Conservation (phyloP, 495 filamentous ascomycete species). For the Oidiodendron maius region DNA sequence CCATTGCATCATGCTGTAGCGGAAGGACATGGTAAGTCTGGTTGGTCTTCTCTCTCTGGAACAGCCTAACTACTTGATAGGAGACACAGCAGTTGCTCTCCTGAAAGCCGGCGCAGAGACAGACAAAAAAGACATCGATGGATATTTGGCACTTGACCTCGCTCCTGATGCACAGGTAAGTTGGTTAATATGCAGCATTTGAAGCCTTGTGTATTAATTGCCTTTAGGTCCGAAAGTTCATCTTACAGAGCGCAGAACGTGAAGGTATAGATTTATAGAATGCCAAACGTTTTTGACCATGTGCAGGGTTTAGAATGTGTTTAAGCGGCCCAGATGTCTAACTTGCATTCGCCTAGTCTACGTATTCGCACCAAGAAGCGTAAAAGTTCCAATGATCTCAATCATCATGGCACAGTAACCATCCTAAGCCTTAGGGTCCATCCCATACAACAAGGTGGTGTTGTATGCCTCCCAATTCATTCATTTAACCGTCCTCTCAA, state of each 20-base stretch:
- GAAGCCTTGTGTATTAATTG: not conserved
- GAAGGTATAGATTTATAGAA: conserved; percentile 70
- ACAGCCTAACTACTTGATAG: conserved; percentile 1
- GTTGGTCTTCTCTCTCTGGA: not conserved
- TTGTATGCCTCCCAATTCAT: not conserved
- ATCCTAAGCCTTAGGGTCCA: no score
- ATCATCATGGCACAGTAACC: no score
- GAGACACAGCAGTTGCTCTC: conserved; percentile 76
- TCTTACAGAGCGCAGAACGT: conserved; percentile 71
- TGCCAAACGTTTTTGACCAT: no score
- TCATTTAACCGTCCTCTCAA: conserved; percentile 75
- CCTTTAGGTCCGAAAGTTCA: conserved; percentile 69
- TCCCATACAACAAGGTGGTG: not conserved
- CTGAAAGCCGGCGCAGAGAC: conserved; percentile 80
- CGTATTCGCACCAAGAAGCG: no score
- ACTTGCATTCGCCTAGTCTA: no score
- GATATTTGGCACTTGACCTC: conserved; percentile 63
- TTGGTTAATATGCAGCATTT: not conserved
- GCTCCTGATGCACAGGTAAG: conserved; percentile 74
- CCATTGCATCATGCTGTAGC: conserved; percentile 90
- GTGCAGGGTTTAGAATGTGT: no score
- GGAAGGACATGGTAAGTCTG: conserved; percentile 71
- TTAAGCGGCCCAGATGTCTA: no score
- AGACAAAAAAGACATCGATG: conserved; percentile 71
- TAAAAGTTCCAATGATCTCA: no score